These are phyloP conservation scores for Calamus simplicifolius DNA, from an alignment of 176 grass and related monocot genomes.

Conservation along the genomic window DNA sequence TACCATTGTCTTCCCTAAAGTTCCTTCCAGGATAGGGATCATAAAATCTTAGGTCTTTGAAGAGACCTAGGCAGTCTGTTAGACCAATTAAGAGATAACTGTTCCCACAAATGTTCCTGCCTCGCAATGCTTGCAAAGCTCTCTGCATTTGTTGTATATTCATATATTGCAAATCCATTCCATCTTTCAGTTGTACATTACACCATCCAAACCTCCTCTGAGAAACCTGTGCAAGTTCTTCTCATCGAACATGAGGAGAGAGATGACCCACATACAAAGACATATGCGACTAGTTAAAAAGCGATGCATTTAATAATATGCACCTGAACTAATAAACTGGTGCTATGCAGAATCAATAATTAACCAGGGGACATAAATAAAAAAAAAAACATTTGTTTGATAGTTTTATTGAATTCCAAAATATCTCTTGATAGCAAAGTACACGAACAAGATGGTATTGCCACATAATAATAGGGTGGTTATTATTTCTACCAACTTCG, in stretches of 20 bases:
- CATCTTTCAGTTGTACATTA: conserved; percentile 33
- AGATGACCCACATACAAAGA: conserved; percentile 50
- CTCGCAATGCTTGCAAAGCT: conserved; percentile 25
- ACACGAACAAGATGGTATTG: too few relatives aligned
- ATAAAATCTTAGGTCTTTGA: conserved; percentile 18
- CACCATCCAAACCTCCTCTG: conserved; percentile 39
- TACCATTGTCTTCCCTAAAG: conserved; percentile 18
- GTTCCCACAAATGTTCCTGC: conserved; percentile 34
- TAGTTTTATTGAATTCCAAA: too few relatives aligned
- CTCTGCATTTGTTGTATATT: conserved; percentile 32
- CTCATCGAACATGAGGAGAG: conserved; percentile 22
- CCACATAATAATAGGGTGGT: too few relatives aligned
- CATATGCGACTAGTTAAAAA: conserved; percentile 29
- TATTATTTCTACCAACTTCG: too few relatives aligned
- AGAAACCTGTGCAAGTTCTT: conserved; percentile 36
- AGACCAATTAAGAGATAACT: conserved; percentile 51
- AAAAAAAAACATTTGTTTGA: too few relatives aligned
- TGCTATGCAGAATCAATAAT: too few relatives aligned
- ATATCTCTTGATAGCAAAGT: too few relatives aligned
- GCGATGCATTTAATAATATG: too few relatives aligned
- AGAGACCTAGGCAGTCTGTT: conserved; percentile 34
- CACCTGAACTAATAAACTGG: too few relatives aligned
- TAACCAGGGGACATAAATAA: too few relatives aligned
- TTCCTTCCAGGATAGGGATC: conserved; percentile 11
- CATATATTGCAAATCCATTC: conserved; percentile 54